These are phyloP conservation scores for Pyrus hybrid DNA, from an alignment of 331 rosid genomes.

Conservation along the genomic window DNA sequence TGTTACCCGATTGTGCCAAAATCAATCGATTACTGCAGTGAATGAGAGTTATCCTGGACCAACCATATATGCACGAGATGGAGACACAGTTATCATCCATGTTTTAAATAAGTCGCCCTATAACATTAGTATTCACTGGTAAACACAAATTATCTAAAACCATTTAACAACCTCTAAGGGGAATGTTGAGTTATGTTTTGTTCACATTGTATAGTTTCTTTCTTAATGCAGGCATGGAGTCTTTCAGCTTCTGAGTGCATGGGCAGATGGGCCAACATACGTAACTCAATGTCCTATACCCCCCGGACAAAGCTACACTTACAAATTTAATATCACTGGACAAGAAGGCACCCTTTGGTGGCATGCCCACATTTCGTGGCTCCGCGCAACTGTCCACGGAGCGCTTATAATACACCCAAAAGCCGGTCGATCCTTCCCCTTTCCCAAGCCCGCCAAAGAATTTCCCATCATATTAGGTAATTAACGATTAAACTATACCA, in stretches of 20 bases:
- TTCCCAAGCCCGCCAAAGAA: constrained; percentile 21
- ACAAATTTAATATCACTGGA: too few species aligned
- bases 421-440: too few species aligned
- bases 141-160: neutral
- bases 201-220: neutral
- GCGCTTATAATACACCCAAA: too few species aligned
- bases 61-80: constrained; percentile 22
- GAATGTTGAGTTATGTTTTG: neutral
- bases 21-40: constrained; percentile 33
- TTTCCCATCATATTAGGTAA: constrained; percentile 17
- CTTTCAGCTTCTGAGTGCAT: constrained; percentile 26
- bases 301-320: too few species aligned
- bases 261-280: constrained; percentile 42
- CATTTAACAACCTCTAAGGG: too few species aligned
- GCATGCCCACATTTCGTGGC: too few species aligned
- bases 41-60: constrained; percentile 38
- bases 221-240: neutral
- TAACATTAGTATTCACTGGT: constrained; percentile 37
- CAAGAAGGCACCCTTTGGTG: too few species aligned
- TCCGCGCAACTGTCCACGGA: too few species aligned
- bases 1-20: constrained; percentile 15
- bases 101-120: constrained; percentile 37
- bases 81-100: constrained; percentile 27
- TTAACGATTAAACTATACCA: too few species aligned
- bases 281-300: constrained; percentile 38